Base-by-base conservation (phyloP, 768 basidiomycete genomes). In the Mycena filopes region DNA sequence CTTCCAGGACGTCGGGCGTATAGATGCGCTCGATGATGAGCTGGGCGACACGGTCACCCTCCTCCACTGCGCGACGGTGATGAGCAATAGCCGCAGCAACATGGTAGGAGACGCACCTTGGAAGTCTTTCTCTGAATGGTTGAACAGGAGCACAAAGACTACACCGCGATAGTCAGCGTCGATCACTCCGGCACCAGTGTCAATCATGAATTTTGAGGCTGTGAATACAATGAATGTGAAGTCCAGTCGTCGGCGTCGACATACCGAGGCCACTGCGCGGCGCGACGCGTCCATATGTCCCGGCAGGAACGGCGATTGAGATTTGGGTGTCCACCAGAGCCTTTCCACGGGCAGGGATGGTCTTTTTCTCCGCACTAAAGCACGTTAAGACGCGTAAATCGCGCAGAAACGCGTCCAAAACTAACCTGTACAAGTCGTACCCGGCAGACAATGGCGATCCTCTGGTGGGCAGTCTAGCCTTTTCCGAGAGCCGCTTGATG, bases 141-240 rank as follows among this genome's bases (percentile, higher is more conserved):
- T 99, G 87, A 95, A 98, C 46, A 99, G 83, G 29, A 99, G 83
- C 38, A 99, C 94, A 73, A 91, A 95, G 48, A 99, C 87, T 15
- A 89, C 82, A 23, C 98, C 98, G 56, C 98, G 86, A 78, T 99
- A 99, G 76, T 99, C 98, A 9, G 95, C 94, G 68, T 99, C 98
- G 54, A 99, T 87, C 9, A 99, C 98, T 23, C 97, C 98, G 13
- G 98, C 98, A 2, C 98, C 98, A 0, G 97, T 99, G 74, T 96
- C 94, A 63, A 99, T 98, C 89, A 95, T 95, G 77, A 94, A 96
- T 75, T 99, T 99, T 18, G 93, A 93, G 21, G 98, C 98, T 98
- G 67, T 20, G 21, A 5, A 57, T 25, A 45, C 5, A 50, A 12
- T 42, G 20, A 55, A 28, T 57, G 40, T 36, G 23, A 58, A 5